A percentile compares a stretch with the other conserved stretches of the same genome.
phyloP scores from a whole-genome alignment of 2,329 filamentous ascomycete genomes.

The Fusarium buharicum region DNA sequence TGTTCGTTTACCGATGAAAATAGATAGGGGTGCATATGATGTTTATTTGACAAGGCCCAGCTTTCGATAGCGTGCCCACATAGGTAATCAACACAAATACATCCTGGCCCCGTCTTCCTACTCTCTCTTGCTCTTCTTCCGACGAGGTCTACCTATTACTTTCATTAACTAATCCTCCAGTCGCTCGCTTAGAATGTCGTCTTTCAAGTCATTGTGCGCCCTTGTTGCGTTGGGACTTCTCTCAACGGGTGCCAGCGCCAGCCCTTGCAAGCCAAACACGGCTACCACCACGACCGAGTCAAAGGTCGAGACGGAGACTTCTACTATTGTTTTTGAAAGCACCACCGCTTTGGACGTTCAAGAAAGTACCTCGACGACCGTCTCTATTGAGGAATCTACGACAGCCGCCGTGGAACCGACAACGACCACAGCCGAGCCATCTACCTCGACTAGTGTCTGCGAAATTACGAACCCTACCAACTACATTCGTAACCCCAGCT shows the following conservation, averaged over 20 bases:
- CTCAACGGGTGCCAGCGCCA: neutral
- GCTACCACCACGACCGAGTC: neutral
- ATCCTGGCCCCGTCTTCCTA: neutral
- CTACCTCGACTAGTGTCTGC: neutral
- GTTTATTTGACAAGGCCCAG: neutral
- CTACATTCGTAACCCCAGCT: neutral
- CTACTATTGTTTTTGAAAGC: neutral
- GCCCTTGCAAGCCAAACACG: neutral
- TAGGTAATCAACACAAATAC: too few species aligned
- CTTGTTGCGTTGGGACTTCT: neutral
- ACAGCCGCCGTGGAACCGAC: neutral
- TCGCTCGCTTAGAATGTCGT: neutral
- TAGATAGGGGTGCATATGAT: neutral
- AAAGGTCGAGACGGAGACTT: neutral
- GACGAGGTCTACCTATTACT: neutral
- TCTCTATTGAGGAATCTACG: neutral
- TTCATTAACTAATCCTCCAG: neutral
- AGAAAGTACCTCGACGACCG: neutral
- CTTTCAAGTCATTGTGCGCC: neutral
- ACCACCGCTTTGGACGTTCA: neutral
- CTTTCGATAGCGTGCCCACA: too few species aligned
- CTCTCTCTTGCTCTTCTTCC: neutral
- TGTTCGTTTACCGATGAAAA: neutral
- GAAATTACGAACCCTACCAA: neutral
- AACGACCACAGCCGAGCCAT: neutral